Conservation (phyloP, 164 flowering plant genomes). For the Vitis amurensis region DNA sequence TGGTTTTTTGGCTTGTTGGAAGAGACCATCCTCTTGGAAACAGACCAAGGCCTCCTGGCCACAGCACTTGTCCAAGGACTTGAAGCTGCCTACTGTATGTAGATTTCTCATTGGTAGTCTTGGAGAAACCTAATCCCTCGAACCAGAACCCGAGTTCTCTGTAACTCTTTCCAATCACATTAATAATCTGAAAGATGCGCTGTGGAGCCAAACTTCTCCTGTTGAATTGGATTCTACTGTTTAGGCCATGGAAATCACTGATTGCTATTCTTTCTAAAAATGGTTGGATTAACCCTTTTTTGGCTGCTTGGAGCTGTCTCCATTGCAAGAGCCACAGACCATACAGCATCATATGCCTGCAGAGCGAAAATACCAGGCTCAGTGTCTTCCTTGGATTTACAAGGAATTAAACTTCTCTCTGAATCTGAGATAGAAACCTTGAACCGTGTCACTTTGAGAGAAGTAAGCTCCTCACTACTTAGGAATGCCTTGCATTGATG, state of each 20-base stretch:
- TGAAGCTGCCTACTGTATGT: neutral
- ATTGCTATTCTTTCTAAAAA: no score
- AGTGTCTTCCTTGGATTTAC: conserved; percentile 15
- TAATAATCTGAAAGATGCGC: no score
- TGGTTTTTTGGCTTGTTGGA: neutral
- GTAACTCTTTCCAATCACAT: no score
- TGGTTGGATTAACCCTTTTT: no score
- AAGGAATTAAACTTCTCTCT: neutral
- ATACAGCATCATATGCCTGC: conserved; percentile 31
- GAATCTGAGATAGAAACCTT: conserved; percentile 17
- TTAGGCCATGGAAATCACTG: no score
- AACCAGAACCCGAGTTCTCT: no score
- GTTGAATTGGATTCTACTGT: no score
- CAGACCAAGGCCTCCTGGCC: conserved; percentile 21
- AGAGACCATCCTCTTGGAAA: conserved; percentile 25
- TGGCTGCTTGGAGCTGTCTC: no score
- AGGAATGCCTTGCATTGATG: conserved; percentile 23
- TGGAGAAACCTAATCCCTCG: no score
- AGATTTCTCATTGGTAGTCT: no score
- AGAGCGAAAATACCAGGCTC: conserved; percentile 22
- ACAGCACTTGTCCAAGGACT: conserved; percentile 17
- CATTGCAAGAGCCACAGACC: conserved; percentile 22
- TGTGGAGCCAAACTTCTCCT: no score
- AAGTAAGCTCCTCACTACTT: conserved; percentile 16
- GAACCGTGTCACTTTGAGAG: neutral